These are phyloP conservation scores for Diplotaxis tenuifolia DNA, from an alignment of 345 rosid species.

Conservation along the genomic window DNA sequence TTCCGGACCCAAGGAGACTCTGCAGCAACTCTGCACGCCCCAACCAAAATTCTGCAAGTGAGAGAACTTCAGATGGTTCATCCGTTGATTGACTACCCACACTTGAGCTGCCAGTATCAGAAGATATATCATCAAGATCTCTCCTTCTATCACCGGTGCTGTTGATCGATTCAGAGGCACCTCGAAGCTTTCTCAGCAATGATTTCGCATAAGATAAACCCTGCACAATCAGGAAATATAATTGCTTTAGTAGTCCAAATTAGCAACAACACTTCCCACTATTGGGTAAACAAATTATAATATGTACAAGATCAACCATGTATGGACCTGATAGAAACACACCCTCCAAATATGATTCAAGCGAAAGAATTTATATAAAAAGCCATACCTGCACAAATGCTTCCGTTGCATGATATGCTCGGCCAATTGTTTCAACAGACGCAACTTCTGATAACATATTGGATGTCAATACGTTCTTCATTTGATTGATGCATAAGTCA, in stretches of 20 bases:
- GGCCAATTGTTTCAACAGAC: slow-evolving; percentile 86
- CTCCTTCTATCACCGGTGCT: slow-evolving; percentile 58
- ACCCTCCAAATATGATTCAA: background rate
- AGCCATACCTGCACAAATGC: slow-evolving; percentile 77
- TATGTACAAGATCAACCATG: background rate
- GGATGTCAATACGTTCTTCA: slow-evolving; percentile 80
- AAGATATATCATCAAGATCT: slow-evolving; percentile 82
- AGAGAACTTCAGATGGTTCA: slow-evolving; percentile 69
- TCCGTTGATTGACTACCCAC: slow-evolving; percentile 75
- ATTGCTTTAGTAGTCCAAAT: slow-evolving; percentile 3
- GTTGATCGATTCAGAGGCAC: slow-evolving; percentile 52
- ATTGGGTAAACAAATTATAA: background rate
- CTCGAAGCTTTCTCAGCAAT: slow-evolving; percentile 68
- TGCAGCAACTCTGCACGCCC: slow-evolving; percentile 95
- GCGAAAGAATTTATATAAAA: background rate
- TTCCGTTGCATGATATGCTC: slow-evolving; percentile 88
- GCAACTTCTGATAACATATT: slow-evolving; percentile 80
- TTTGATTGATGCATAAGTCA: slow-evolving; percentile 76
- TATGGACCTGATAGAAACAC: slow-evolving; percentile 4
- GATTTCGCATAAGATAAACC: slow-evolving; percentile 84
- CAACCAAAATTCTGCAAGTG: slow-evolving; percentile 74
- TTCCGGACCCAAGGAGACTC: slow-evolving; percentile 93
- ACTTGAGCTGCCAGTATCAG: slow-evolving; percentile 90
- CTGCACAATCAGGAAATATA: slow-evolving; percentile 43
- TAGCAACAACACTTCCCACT: background rate